Base-by-base conservation (phyloP, 2,329 filamentous ascomycete species). In the Emericellopsis atlantica region DNA sequence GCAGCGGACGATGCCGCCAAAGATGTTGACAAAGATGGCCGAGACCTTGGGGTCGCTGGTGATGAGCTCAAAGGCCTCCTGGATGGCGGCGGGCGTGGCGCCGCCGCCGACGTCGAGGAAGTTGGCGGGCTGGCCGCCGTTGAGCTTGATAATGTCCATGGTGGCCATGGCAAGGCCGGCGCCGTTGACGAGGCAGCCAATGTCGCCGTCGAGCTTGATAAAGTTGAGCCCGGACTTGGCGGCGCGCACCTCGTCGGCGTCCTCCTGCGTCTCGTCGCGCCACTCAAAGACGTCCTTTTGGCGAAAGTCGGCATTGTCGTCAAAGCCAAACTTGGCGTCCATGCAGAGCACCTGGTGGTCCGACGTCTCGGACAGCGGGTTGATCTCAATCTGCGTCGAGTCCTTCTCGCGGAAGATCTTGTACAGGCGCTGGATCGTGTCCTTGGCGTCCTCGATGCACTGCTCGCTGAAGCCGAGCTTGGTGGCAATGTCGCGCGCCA, bases 61-160 rank as follows among this genome's bases (percentile, higher is more conserved):
- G 72, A 98, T 98, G 57, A 98, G 84, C 65, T 95, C 89, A 60
- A 98, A 98, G 51, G 92, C 92, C 67, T 92, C 84, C 72, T 88
- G 86, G 69, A 98, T 98, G 55, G 92, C 92, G 51, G 89, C 83
- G 29, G 92, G 89, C 45, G 92, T 98, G 52, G 92, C 92, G 72
- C 92, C 92, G 63, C 92, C 92, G 59, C 92, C 92, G 53, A 98
- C 92, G 62, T 98, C 92, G 54, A 98, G 76, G 81, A 98, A 98
- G 79, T 98, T 98, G 54, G 92, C 92, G 47, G 92, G 92, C 59
- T 79, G 73, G 49, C 92, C 92, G 54, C 92, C 92, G 70, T 96
- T 98, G 48, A 98, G 79, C 80, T 98, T 96, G 78, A 98, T 98
- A 66, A 98, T 96, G 67, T 98, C 92, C 92, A 98, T 98, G 62